Conservation (phyloP, 352 stramenopile genomes). For the Globisporangium solare region DNA sequence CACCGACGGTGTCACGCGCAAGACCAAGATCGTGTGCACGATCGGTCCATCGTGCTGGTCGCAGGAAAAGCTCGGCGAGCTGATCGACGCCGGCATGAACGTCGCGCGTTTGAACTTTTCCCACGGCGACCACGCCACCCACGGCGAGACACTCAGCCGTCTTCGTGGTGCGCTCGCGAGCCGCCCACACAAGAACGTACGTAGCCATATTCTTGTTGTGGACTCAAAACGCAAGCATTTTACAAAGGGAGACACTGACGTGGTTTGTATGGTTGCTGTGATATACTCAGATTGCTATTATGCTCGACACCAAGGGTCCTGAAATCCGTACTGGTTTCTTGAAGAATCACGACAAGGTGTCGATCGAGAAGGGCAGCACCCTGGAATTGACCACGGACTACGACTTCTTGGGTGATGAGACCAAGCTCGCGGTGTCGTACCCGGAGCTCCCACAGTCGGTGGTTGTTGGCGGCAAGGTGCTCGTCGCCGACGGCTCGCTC, state of each 20-base stretch:
- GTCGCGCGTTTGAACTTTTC: conserved; percentile 99
- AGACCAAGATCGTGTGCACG: conserved; percentile 92
- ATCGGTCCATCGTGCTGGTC: conserved; percentile 90
- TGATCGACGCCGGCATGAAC: conserved; percentile 92
- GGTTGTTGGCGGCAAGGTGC: conserved; percentile 86
- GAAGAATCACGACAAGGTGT: conserved; percentile 50
- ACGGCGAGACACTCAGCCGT: conserved; percentile 62
- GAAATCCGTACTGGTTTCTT: conserved; percentile 94
- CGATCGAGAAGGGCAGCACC: conserved; percentile 53
- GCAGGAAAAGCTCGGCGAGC: conserved; percentile 89
- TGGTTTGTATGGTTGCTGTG: background rate
- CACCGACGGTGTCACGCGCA: conserved; percentile 53
- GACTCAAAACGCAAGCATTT: conserved; percentile 1
- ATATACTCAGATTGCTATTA: conserved; percentile 60
- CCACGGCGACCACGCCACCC: conserved; percentile 93
- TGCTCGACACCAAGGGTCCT: conserved; percentile 96
- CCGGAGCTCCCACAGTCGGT: conserved; percentile 89
- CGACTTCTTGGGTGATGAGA: conserved; percentile 76
- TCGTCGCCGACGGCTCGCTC: conserved; percentile 94
- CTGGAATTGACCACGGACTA: conserved; percentile 63
- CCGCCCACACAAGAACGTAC: conserved; percentile 65
- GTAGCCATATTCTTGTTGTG: conserved; percentile 1
- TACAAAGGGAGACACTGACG: background rate
- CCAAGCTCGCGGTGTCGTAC: conserved; percentile 94
- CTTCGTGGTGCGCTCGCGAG: conserved; percentile 55